Evolutionary conservation across 2,329 filamentous ascomycete genomes (phyloP).

Genomic region (Sporothrix dimorphospora): DNA sequence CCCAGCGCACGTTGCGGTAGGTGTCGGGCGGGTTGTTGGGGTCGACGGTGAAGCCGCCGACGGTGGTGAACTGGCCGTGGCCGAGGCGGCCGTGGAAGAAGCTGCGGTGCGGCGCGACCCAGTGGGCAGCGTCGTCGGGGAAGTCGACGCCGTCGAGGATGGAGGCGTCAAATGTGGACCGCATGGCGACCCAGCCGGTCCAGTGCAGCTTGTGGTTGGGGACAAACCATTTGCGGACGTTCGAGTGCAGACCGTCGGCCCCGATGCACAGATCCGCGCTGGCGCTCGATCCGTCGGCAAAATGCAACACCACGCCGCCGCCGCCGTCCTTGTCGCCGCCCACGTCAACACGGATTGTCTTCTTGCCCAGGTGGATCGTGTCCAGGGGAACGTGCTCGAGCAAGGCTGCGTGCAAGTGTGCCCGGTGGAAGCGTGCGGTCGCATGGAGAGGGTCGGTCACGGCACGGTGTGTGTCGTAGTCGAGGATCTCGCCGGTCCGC

Average conservation of each 20-base stretch:
- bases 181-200: conserved; percentile 7
- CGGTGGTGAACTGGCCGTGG: background rate
- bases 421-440: background rate
- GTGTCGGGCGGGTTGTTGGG: background rate
- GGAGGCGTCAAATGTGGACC: background rate
- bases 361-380: background rate
- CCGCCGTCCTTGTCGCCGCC: background rate
- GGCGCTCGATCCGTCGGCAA: background rate
- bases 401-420: background rate
- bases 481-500: background rate
- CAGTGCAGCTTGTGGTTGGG: conserved; percentile 8
- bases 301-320: background rate
- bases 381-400: background rate
- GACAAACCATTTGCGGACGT: background rate
- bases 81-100: background rate
- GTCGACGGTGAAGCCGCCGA: background rate
- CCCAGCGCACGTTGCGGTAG: background rate
- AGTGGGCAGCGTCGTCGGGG: conserved; percentile 1
- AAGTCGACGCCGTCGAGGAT: conserved; percentile 5
- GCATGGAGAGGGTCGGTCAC: background rate
- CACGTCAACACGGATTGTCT: background rate
- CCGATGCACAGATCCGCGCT: background rate
- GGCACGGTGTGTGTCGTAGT: background rate
- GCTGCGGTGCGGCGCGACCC: conserved; percentile 11
- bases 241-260: conserved; percentile 1